Evolutionary conservation across 164 flowering plant genomes (phyloP), one percentile per base, ranked within the genome.

Genomic region (Akebia trifoliata): DNA sequence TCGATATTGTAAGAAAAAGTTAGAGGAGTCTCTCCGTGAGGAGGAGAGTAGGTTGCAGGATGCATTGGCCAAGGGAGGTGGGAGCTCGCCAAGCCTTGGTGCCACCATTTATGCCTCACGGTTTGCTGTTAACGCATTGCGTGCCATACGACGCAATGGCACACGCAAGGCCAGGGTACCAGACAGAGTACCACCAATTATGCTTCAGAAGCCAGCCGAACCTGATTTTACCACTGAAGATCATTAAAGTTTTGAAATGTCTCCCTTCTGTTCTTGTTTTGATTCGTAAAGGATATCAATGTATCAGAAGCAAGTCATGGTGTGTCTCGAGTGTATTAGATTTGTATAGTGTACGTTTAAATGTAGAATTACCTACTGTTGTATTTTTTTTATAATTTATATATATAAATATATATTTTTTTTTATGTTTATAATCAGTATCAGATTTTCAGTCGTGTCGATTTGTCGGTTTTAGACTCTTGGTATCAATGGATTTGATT

Each of bases 61-160:
- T 57, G 93, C 90, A 40, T 66, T 87, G 68, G 84, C 84, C 1
- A 77, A 63, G 44, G 77, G 63, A 3, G 79, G 75, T 31, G 78
- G 79, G 22, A 81, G 68, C 60, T 79, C 90, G 0, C 87, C 85
- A 0, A 87, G 94, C 69, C 73, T 89, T 11, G 91, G 93, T 7
- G 96, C 91, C 50, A 80, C 96, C 43, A 81, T 86, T 26, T 89
- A 86, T 50, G 93, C 91, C 4, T 82, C 96, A 4, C 60, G 85
- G 18, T 86, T 89, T 48, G 96, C 96, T 36, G 94, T 89, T 15
- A 89, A 86, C 72, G 77, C 76, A 5, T 72, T 85, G 2, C 71
- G 85, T 8, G 61, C 71, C 4, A 11, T 83, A 40, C 60, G 87
- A 17, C 64, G 74, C 2, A 79, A 63, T 32, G 50, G 66, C 14